A percentile compares a stretch with the other conserved stretches of the same genome.
These are phyloP conservation scores for Dactylis glomerata DNA, from an alignment of 176 grass and related monocot species.

Conservation along the genomic window DNA sequence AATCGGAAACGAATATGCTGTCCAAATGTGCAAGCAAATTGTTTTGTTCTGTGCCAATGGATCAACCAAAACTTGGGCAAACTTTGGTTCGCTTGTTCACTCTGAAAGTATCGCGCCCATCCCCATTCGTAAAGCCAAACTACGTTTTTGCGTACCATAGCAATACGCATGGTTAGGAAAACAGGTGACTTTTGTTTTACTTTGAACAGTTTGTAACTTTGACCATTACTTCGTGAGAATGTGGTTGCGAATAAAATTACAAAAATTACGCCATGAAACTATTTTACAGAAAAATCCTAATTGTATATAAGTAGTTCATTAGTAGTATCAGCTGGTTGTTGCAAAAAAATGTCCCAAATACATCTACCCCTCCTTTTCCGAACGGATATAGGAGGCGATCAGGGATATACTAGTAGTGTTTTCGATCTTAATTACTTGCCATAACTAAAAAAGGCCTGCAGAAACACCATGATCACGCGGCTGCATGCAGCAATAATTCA, in stretches of 20 bases:
- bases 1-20: constrained; percentile 51
- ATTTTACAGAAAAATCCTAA: neutral
- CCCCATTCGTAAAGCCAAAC: neutral
- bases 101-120: neutral
- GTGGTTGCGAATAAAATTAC: neutral
- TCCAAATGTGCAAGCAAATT: constrained; percentile 26
- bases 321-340: neutral
- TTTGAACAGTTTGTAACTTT: neutral
- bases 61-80: constrained; percentile 10
- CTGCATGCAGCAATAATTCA: neutral
- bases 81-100: neutral
- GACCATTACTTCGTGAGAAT: neutral
- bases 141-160: neutral
- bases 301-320: neutral
- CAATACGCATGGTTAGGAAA: neutral
- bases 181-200: neutral
- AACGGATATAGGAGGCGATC: neutral
- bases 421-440: neutral
- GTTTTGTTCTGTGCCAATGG: constrained; percentile 18
- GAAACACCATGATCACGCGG: neutral
- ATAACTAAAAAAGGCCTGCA: neutral
- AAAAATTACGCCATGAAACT: neutral
- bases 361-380: neutral
- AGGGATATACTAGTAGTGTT: too few species aligned
- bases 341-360: neutral